Evolutionary conservation across 768 basidiomycete species (phyloP), one percentile per base, ranked within the genome.

Genomic region (Scleroderma citrinum): DNA sequence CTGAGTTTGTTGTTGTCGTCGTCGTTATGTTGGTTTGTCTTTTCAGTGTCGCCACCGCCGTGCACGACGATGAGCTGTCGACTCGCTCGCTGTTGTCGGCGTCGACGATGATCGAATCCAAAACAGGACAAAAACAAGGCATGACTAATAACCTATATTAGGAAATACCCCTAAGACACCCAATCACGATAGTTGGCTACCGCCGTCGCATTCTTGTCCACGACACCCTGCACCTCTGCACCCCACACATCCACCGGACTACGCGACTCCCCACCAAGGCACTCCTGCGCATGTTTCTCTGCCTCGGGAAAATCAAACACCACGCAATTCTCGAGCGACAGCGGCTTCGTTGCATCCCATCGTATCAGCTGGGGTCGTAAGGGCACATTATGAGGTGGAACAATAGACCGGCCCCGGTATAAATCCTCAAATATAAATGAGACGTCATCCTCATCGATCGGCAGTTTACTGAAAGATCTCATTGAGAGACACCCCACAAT

Each of bases 401-500:
- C 67, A 14, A 82, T 71, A 3, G 87, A 86, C 24, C 92, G 81
- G 4, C 86, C 85, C 16, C 87, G 80, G 61, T 87, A 73, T 23
- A 97, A 64, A 58, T 97, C 95, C 56, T 97, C 95, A 57, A 91
- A 92, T 46, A 98, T 67, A 34, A 92, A 73, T 0, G 78, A 80
- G 26, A 90, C 78, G 53, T 97, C 95, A 45, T 89, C 85, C 59
- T 89, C 87, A 56, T 84, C 82, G 47, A 96, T 78, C 0, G 89
- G 80, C 23, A 93, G 70, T 61, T 78, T 81, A 59, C 90, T 92
- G 50, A 46, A 24, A 35, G 6, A 35, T 21, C 14, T 19, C 19
- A 39, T 5, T 29, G 13, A 30, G 31, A 21, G 42, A 23, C 32
- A 38, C 42, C 46, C 31, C 13, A 14, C 12, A 46, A 51, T 12